Evolutionary conservation across 768 basidiomycete species (phyloP).

Genomic region (Boletales sp.): DNA sequence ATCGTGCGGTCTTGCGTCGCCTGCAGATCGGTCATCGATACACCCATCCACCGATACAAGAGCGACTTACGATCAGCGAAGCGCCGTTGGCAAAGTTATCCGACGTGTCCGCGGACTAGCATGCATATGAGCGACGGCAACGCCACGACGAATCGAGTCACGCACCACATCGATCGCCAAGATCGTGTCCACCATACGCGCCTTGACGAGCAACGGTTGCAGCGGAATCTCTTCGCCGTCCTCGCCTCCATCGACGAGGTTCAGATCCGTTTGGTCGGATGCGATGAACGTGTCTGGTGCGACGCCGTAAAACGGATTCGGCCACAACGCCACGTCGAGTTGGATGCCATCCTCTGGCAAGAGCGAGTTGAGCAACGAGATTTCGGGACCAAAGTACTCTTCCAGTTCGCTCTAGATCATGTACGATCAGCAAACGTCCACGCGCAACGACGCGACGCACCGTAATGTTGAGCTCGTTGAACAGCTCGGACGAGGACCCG

Average conservation of each 20-base stretch:
- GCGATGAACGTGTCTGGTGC: slow-evolving; percentile 34
- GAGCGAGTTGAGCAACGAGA: slow-evolving; percentile 15
- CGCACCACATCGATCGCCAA: slow-evolving; percentile 46
- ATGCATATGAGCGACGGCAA: background rate
- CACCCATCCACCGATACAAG: background rate
- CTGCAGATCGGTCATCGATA: slow-evolving; percentile 5
- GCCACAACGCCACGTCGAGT: slow-evolving; percentile 31
- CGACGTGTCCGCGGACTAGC: slow-evolving; percentile 11
- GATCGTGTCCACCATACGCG: slow-evolving; percentile 46
- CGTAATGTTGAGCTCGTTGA: slow-evolving; percentile 28
- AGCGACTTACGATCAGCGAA: slow-evolving; percentile 23
- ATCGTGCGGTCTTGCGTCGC: slow-evolving; percentile 37
- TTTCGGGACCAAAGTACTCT: slow-evolving; percentile 7
- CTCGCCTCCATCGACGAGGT: slow-evolving; percentile 40
- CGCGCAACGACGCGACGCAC: slow-evolving; percentile 9
- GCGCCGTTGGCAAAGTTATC: slow-evolving; percentile 22
- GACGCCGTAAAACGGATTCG: slow-evolving; percentile 38
- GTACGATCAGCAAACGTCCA: background rate
- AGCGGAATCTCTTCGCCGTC: slow-evolving; percentile 44
- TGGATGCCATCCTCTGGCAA: slow-evolving; percentile 25
- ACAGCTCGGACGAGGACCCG: slow-evolving; percentile 39
- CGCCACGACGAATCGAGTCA: background rate
- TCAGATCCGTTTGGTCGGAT: slow-evolving; percentile 29
- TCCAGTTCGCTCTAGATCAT: slow-evolving; percentile 10
- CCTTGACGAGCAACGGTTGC: slow-evolving; percentile 46